Conservation (phyloP, 2,329 filamentous ascomycete genomes). For the Helotiales sp. region DNA sequence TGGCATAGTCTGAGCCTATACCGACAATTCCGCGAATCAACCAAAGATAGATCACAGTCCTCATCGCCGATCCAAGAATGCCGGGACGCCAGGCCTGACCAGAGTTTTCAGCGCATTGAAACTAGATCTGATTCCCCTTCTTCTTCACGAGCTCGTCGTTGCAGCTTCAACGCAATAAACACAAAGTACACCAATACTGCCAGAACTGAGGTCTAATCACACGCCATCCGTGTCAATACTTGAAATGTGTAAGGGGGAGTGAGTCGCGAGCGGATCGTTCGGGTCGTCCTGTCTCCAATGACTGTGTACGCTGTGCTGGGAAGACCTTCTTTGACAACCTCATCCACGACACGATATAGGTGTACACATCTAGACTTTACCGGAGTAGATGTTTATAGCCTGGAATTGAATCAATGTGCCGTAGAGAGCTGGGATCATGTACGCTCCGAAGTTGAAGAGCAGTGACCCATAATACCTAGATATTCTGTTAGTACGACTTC, state of each 20-base stretch:
- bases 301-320: constrained; percentile 70
- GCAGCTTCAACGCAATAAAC: constrained; percentile 32
- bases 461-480: constrained; percentile 60
- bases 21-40: constrained; percentile 67
- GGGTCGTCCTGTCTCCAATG: constrained; percentile 67
- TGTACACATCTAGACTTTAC: constrained; percentile 67
- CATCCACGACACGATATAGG: constrained; percentile 69
- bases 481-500: background rate
- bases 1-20: constrained; percentile 68
- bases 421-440: constrained; percentile 70
- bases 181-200: constrained; percentile 66
- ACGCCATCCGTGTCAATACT: constrained; percentile 65
- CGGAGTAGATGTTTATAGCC: constrained; percentile 70
- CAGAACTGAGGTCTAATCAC: constrained; percentile 60
- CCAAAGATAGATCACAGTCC: constrained; percentile 75
- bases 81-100: constrained; percentile 60
- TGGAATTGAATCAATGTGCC: constrained; percentile 71
- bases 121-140: constrained; percentile 45
- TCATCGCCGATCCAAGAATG: constrained; percentile 68
- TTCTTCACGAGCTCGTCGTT: constrained; percentile 9
- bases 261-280: constrained; percentile 56
- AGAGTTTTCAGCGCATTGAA: constrained; percentile 55
- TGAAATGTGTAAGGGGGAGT: constrained; percentile 69
- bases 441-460: constrained; percentile 65
- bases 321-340: constrained; percentile 75